Evolutionary conservation across 768 basidiomycete species (phyloP).

Genomic region (Suillus paluster): DNA sequence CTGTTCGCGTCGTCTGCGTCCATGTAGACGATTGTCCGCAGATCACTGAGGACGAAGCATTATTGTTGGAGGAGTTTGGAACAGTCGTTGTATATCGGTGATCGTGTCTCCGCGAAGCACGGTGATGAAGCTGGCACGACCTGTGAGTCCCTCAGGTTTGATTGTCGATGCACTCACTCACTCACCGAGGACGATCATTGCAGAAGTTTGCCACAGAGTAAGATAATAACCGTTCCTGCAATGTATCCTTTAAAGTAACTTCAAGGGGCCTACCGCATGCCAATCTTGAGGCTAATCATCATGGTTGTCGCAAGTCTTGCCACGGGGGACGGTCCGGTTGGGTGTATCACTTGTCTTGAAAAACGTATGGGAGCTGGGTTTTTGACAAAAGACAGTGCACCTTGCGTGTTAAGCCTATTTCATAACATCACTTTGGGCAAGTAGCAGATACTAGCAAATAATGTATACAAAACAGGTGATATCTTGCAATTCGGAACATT

Average conservation of each 20-base stretch:
- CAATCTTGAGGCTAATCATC: conserved; percentile 4
- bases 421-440: not conserved
- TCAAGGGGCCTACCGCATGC: conserved; percentile 2
- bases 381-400: not conserved
- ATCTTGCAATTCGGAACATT: not conserved
- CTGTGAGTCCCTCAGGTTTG: conserved; percentile 5
- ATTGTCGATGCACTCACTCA: not conserved
- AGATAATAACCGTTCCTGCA: not conserved
- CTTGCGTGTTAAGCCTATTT: not conserved
- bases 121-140: not conserved
- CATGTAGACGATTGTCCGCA: conserved; percentile 46
- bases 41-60: conserved; percentile 42
- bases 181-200: not conserved
- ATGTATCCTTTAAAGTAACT: conserved; percentile 8
- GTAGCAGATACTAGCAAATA: not conserved
- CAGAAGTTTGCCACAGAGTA: not conserved
- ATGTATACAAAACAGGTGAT: not conserved
- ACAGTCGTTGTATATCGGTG: conserved; percentile 29
- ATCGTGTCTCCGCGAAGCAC: not conserved
- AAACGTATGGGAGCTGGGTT: too few species aligned
- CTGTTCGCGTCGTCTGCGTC: conserved; percentile 43
- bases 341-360: too few species aligned
- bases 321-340: not conserved
- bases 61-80: conserved; percentile 43
- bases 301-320: conserved; percentile 1